These are phyloP conservation scores for Cenchrus purpureus DNA, from an alignment of 176 grass and related monocot species.

Conservation along the genomic window DNA sequence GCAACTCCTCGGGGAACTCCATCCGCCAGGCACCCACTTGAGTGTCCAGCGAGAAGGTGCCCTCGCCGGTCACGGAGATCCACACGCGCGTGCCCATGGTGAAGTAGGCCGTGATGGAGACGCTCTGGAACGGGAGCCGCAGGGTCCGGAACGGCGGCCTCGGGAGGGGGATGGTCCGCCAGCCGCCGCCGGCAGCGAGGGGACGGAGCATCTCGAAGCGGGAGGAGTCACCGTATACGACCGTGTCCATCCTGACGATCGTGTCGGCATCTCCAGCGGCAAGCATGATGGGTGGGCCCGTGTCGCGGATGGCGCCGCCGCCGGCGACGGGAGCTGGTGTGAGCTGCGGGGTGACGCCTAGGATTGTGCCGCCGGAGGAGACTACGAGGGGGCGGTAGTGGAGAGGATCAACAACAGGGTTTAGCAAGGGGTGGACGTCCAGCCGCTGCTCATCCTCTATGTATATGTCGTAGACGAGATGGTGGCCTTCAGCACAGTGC, in stretches of 20 bases:
- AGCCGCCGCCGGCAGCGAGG: background rate
- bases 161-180: background rate
- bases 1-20: slow-evolving; percentile 1
- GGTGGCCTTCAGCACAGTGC: background rate
- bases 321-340: background rate
- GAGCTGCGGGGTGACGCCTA: background rate
- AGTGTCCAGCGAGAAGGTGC: slow-evolving; percentile 5
- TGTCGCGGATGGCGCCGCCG: background rate
- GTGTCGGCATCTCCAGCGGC: background rate
- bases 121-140: background rate
- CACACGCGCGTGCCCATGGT: background rate
- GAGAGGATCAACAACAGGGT: background rate
- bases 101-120: background rate
- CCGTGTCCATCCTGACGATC: background rate
- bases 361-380: background rate
- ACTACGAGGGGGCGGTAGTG: background rate
- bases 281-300: background rate
- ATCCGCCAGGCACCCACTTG: background rate
- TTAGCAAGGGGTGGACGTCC: background rate
- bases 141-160: background rate
- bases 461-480: background rate
- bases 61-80: slow-evolving; percentile 2
- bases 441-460: background rate
- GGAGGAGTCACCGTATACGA: background rate
- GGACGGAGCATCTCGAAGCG: background rate